These are phyloP conservation scores for Perkinsus chesapeaki DNA, from an alignment of 169 alveolate species.

Conservation along the genomic window DNA sequence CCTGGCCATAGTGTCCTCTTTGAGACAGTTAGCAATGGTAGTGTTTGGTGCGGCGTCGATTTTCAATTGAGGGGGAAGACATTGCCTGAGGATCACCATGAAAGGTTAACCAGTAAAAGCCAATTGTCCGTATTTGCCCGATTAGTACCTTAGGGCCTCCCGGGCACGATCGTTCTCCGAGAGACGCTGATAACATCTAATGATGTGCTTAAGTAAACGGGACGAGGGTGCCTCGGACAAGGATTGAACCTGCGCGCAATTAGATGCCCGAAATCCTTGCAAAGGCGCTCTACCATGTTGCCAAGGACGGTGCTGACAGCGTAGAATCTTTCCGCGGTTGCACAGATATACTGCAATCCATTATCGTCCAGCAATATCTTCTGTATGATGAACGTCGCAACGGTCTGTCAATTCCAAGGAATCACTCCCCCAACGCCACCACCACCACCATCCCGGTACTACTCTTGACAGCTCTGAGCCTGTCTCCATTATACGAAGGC, in stretches of 20 bases:
- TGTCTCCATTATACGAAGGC: slow-evolving; percentile 97
- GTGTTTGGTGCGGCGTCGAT: neutral
- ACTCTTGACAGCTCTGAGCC: slow-evolving; percentile 95
- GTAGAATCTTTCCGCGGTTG: slow-evolving; percentile 95
- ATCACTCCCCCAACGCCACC: neutral
- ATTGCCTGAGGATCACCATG: neutral
- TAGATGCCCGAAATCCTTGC: neutral
- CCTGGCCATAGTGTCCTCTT: neutral
- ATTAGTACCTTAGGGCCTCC: slow-evolving; percentile 71
- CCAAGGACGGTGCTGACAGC: slow-evolving; percentile 90
- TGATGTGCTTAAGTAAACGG: slow-evolving; percentile 88
- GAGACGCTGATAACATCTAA: slow-evolving; percentile 91
- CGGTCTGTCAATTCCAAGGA: no score
- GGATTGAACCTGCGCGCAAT: neutral
- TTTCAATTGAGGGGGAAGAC: neutral
- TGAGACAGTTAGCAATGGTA: neutral
- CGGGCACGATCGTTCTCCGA: slow-evolving; percentile 87
- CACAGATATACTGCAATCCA: slow-evolving; percentile 91
- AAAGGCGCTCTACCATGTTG: slow-evolving; percentile 72
- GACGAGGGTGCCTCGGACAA: slow-evolving; percentile 72
- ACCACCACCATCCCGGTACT: slow-evolving; percentile 44
- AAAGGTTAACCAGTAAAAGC: no score
- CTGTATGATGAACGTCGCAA: slow-evolving; percentile 96
- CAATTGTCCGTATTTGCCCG: no score
- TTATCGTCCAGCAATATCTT: slow-evolving; percentile 91